Percentiles rank a stretch among this genome's conserved stretches.
phyloP scores from a whole-genome alignment of 257 asterid genomes.

The Capsicum pubescens region DNA sequence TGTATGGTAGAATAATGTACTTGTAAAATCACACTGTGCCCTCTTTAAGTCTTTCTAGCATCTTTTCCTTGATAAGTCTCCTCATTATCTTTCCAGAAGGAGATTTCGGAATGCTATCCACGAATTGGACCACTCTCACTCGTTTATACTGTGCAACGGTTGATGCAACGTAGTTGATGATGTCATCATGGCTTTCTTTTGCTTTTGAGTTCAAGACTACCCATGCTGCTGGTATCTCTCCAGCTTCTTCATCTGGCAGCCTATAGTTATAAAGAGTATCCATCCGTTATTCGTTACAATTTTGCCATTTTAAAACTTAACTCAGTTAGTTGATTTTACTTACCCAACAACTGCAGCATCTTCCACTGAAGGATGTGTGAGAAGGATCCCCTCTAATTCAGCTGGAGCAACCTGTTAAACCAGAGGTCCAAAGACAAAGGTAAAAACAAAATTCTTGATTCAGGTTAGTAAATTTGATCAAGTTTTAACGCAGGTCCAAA shows the following conservation, averaged over 20 bases:
- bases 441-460: not conserved
- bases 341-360: conserved; percentile 98
- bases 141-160: conserved; percentile 75
- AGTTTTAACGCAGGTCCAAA: not conserved
- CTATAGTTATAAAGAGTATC: conserved; percentile 41
- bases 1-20: not conserved
- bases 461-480: not conserved
- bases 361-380: conserved; percentile 78
- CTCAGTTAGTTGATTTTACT: not conserved
- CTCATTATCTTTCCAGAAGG: conserved; percentile 95
- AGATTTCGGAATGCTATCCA: conserved; percentile 77
- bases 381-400: conserved; percentile 91
- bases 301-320: not conserved
- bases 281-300: not conserved
- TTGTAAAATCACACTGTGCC: not conserved
- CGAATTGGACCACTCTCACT: conserved; percentile 68
- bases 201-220: conserved; percentile 69
- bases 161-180: conserved; percentile 65
- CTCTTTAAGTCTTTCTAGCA: conserved; percentile 42
- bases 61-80: conserved; percentile 68
- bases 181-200: conserved; percentile 67
- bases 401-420: conserved; percentile 94
- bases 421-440: not conserved
- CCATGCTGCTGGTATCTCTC: conserved; percentile 88
- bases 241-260: conserved; percentile 74